Conservation (phyloP, 2,329 filamentous ascomycete genomes). For the Ascomycota sp. region DNA sequence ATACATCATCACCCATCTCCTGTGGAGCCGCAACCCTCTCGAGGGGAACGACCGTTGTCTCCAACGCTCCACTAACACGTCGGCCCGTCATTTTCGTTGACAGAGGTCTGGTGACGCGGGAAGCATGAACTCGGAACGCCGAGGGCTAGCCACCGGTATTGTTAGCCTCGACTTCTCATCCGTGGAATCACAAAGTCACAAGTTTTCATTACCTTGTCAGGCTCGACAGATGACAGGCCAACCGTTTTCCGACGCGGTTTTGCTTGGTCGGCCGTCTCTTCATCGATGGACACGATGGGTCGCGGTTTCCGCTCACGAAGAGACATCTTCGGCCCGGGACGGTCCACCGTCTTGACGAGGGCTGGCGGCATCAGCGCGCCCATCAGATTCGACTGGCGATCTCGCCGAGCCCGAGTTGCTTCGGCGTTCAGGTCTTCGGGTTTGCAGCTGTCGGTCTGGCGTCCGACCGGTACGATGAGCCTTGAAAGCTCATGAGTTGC, state of each 20-base stretch:
- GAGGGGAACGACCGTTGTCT: slow-evolving; percentile 8
- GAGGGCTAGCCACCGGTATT: slow-evolving; percentile 8
- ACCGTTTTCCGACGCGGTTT: slow-evolving; percentile 41
- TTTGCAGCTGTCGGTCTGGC: slow-evolving; percentile 56
- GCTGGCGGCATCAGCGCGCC: slow-evolving; percentile 7
- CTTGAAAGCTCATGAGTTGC: slow-evolving; percentile 71
- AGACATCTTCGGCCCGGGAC: slow-evolving; percentile 43
- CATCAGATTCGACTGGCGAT: slow-evolving; percentile 35
- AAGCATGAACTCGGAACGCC: slow-evolving; percentile 10
- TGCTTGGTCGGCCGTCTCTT: slow-evolving; percentile 11
- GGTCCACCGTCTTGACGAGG: slow-evolving; percentile 11
- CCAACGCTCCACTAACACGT: slow-evolving; percentile 28
- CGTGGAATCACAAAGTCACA: background rate
- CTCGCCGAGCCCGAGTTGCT: slow-evolving; percentile 39
- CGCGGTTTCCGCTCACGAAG: slow-evolving; percentile 50
- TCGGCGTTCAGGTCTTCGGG: slow-evolving; percentile 61
- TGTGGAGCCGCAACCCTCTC: slow-evolving; percentile 4
- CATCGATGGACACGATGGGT: slow-evolving; percentile 30
- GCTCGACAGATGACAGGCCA: slow-evolving; percentile 18
- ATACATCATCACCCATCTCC: slow-evolving; percentile 1
- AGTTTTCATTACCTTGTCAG: slow-evolving; percentile 9
- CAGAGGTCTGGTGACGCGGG: slow-evolving; percentile 8
- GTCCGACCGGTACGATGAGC: slow-evolving; percentile 55
- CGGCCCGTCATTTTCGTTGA: slow-evolving; percentile 17
- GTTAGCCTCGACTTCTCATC: background rate